Evolutionary conservation across 2,329 filamentous ascomycete genomes (phyloP).

Genomic region (Botryotinia calthae): DNA sequence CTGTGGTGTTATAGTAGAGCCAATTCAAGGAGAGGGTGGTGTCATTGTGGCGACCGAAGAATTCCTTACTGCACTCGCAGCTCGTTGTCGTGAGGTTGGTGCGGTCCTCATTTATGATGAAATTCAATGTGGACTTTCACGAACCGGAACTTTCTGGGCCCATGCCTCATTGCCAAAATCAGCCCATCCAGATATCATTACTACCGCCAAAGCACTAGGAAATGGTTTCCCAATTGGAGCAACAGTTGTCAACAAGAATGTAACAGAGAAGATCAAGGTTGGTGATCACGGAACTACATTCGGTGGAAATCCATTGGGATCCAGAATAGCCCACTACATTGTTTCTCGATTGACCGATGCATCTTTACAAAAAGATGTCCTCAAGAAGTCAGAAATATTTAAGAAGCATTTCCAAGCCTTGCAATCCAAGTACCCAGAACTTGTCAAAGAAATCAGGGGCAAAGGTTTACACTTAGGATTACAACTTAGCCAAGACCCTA

Average conservation of each 20-base stretch:
- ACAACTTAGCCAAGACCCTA: conserved; percentile 73
- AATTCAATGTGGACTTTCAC: conserved; percentile 89
- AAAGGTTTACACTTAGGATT: conserved; percentile 82
- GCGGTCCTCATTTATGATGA: conserved; percentile 93
- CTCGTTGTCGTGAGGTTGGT: conserved; percentile 79
- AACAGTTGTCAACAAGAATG: conserved; percentile 58
- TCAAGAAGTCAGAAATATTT: conserved; percentile 63
- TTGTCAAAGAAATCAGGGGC: conserved; percentile 78
- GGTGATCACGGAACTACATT: conserved; percentile 76
- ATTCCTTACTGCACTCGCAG: conserved; percentile 81
- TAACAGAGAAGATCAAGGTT: conserved; percentile 62
- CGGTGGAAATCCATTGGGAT: conserved; percentile 68
- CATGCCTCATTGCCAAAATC: conserved; percentile 70
- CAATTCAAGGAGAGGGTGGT: conserved; percentile 95
- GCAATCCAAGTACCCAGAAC: conserved; percentile 60
- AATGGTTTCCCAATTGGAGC: conserved; percentile 96
- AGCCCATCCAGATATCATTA: conserved; percentile 90
- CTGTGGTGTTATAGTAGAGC: conserved; percentile 93
- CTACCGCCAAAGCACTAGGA: conserved; percentile 91
- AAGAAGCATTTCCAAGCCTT: conserved; percentile 56
- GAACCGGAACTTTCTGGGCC: conserved; percentile 89
- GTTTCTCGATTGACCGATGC: conserved; percentile 72
- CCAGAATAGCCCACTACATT: conserved; percentile 78
- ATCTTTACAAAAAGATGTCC: conserved; percentile 66
- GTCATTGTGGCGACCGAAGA: conserved; percentile 79